These are phyloP conservation scores for Raphanus hybrid DNA, from an alignment of 441 rosid species.

Conservation along the genomic window DNA sequence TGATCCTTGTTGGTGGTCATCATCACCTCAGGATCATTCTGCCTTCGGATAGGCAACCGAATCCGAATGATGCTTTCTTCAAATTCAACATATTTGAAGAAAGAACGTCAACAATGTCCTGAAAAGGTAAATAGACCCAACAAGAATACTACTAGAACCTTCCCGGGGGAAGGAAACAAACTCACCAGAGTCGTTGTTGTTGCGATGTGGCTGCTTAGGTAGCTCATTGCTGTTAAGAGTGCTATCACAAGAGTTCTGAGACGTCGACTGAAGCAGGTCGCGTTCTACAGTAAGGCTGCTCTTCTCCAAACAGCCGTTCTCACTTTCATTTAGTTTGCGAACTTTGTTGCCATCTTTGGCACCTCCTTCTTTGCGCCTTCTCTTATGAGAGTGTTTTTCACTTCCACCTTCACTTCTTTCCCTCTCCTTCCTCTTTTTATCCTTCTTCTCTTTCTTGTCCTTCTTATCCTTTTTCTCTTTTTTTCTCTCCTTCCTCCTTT, in stretches of 20 bases:
- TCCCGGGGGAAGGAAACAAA: constrained; percentile 32
- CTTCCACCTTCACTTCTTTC: constrained; percentile 44
- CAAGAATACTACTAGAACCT: constrained; percentile 53
- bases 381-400: constrained; percentile 51
- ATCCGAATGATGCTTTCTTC: constrained; percentile 75
- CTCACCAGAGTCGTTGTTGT: constrained; percentile 63
- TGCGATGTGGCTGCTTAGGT: neutral
- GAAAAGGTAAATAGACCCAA: constrained; percentile 57
- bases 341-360: constrained; percentile 24
- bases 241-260: constrained; percentile 67
- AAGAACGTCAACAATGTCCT: constrained; percentile 50
- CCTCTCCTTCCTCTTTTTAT: constrained; percentile 48
- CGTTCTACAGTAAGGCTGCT: constrained; percentile 67
- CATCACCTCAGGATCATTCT: constrained; percentile 54
- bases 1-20: constrained; percentile 45
- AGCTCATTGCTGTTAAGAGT: constrained; percentile 54
- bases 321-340: constrained; percentile 39
- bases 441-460: constrained; percentile 27
- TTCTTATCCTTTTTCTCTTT: constrained; percentile 46
- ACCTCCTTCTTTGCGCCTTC: constrained; percentile 53
- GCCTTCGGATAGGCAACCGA: constrained; percentile 67
- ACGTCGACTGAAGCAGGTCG: constrained; percentile 51
- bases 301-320: constrained; percentile 53
- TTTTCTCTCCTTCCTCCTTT: constrained; percentile 41
- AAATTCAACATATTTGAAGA: constrained; percentile 45